Percentiles rank a stretch among this genome's conserved stretches.
Evolutionary conservation across 768 basidiomycete genomes (phyloP).

Genomic region (Hortiboletus flavorubellus): DNA sequence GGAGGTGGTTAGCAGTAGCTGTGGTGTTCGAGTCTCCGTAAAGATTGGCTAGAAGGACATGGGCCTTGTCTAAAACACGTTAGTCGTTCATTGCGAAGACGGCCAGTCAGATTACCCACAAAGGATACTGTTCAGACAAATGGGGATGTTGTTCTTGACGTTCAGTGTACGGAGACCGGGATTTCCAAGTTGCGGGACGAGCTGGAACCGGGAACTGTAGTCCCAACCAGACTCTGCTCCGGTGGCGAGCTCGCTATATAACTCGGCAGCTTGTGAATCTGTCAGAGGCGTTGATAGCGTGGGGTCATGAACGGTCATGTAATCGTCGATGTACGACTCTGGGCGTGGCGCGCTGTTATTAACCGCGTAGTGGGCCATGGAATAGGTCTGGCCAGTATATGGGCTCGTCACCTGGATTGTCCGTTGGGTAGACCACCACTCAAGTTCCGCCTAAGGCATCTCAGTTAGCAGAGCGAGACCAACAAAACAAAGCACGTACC

Average conservation of each 20-base stretch:
- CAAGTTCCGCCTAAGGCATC: slow-evolving; percentile 59
- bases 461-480: neutral
- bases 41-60: slow-evolving; percentile 55
- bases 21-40: slow-evolving; percentile 48
- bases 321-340: slow-evolving; percentile 82
- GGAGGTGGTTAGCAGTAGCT: slow-evolving; percentile 47
- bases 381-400: slow-evolving; percentile 61
- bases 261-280: slow-evolving; percentile 50
- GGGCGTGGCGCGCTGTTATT: slow-evolving; percentile 85
- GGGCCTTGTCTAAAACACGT: slow-evolving; percentile 54
- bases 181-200: slow-evolving; percentile 35
- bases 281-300: slow-evolving; percentile 52
- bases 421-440: slow-evolving; percentile 81
- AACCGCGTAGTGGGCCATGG: slow-evolving; percentile 71
- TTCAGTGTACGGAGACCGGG: slow-evolving; percentile 69
- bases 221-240: slow-evolving; percentile 77
- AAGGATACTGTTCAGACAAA: slow-evolving; percentile 83
- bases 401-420: slow-evolving; percentile 66
- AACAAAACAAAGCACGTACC: slow-evolving; percentile 35
- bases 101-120: slow-evolving; percentile 45
- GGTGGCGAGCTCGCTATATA: slow-evolving; percentile 87
- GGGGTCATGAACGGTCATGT: slow-evolving; percentile 70
- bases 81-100: neutral
- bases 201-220: slow-evolving; percentile 44
- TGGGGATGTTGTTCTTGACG: slow-evolving; percentile 62